Evolutionary conservation across 208 protist species (phyloP), one percentile per base, ranked within the genome.

Genomic region (Trypanosoma avium): DNA sequence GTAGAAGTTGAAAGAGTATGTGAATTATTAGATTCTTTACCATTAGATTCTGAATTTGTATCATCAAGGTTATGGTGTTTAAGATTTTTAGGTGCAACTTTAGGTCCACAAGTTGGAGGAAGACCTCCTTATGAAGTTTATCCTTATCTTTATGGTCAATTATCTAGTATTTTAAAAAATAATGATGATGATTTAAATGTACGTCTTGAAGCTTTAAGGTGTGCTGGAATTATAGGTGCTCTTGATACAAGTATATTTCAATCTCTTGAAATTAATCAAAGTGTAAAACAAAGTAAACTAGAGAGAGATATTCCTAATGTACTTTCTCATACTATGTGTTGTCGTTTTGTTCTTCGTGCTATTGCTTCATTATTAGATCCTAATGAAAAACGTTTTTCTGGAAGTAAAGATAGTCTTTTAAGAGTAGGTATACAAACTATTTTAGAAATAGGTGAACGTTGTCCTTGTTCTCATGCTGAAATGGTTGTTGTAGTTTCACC

Each of bases 231-330:
- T 40, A 85, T 95, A 48, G 89, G 89, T 53, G 89, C 86, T 8
- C 61, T 95, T 9, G 89, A 93, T 59, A 75, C 82, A 29, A 77
- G 81, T 77, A 66, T 88, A 19, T 92, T 95, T 71, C 81, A 92
- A 42, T 81, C 79, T 15, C 59, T 88, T 12, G 65, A 59, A 12
- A 36, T 80, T 15, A 59, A 52, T 19, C 33, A 65, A 6, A 61
- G 53, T 27, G 70, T 77, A 33, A 76, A 81, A 21, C 58, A 67
- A 22, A 57, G 52, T n/a, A 64, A 81, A 79, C 33, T 42, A n/a
- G 58, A 73, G 22, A 58, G 42, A 48, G 32, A 36, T 38, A 43
- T 33, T 21, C 58, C 59, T 9, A 60, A 55, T 55, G 43, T 53
- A 21, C 67, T 73, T 49, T 48, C 40, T 33, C 88, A 95, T 62